Evolutionary conservation across 306 rosid genomes (phyloP), one percentile per base, ranked within the genome.

Genomic region (Vigna nakashimae): DNA sequence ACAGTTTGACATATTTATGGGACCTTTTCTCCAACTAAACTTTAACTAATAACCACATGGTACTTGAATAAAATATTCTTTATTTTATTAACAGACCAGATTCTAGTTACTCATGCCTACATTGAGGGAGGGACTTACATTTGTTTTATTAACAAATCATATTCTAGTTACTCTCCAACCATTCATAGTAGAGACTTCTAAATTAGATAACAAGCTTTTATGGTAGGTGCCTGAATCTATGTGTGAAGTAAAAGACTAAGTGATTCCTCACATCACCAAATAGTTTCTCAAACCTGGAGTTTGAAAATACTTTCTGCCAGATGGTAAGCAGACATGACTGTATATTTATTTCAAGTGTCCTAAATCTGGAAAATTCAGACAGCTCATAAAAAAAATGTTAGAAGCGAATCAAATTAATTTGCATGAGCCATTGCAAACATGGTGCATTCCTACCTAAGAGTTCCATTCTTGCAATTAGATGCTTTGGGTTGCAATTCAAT

Each of bases 321-420:
- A 88, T 92, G 98, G 79, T 34, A 28, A 95, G 87, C 75, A 92
- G 69, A 76, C 87, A 88, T 66, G 91, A 87, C 82, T 91, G 97
- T 78, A 95, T 76, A 79, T 91, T 85, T 73, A 82, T 83, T 83
- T 84, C 96, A 16, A 95, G 97, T 53, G 89, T 84, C 81, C 90
- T 90, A 77, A 95, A 82, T 74, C 98, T 83, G 57, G 97, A 86
- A 55, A 92, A 65, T 71, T 92, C 92, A 11, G 97, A 88, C 38
- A 91, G 91, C 89, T 95, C 98, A 80, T 95, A 20, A 97, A 32
- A 92, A 96, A 87, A 92, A 92, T 79, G 87, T 80, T 75, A 90
- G 82, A 42, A 95, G 93, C 46, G 84, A 81, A 80, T 91, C 92
- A 78, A 92, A 89, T 79, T 91, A 91, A 83, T 79, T 91, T 59